Evolutionary conservation across 2,329 filamentous ascomycete species (phyloP).

Genomic region (Fusarium sulawesiense): DNA sequence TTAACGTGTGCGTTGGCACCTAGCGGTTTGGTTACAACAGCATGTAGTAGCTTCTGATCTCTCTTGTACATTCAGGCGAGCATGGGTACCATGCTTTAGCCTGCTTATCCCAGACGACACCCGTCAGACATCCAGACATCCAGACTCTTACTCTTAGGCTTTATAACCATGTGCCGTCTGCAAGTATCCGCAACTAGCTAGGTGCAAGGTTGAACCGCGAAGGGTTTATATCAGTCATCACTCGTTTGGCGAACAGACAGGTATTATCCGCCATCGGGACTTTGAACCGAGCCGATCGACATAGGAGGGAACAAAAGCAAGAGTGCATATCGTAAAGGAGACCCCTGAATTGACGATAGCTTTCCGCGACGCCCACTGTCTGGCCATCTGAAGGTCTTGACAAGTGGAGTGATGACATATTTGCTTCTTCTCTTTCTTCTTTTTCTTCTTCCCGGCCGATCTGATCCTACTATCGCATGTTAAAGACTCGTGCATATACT

Average conservation of each 20-base stretch:
- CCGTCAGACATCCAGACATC: neutral
- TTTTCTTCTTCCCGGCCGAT: constrained; percentile 3
- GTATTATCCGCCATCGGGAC: neutral
- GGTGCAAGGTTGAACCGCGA: neutral
- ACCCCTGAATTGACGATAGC: neutral
- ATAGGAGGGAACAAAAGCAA: constrained; percentile 9
- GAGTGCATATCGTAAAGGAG: neutral
- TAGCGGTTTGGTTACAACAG: neutral
- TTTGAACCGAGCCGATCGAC: neutral
- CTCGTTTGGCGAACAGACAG: neutral
- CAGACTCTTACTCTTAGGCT: neutral
- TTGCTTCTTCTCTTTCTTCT: constrained; percentile 3
- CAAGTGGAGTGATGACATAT: neutral
- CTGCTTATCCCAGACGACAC: neutral
- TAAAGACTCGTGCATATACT: neutral
- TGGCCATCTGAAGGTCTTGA: neutral
- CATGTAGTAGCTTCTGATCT: neutral
- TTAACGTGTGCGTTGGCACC: neutral
- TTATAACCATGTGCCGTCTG: constrained; percentile 8
- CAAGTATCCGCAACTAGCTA: constrained; percentile 9
- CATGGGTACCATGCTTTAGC: neutral
- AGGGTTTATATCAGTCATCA: neutral
- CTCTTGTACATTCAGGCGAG: neutral
- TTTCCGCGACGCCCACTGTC: neutral
- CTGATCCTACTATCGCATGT: neutral